These are phyloP conservation scores for Arthrobotrys megalospora DNA, from an alignment of 2,329 filamentous ascomycete genomes.

Conservation along the genomic window DNA sequence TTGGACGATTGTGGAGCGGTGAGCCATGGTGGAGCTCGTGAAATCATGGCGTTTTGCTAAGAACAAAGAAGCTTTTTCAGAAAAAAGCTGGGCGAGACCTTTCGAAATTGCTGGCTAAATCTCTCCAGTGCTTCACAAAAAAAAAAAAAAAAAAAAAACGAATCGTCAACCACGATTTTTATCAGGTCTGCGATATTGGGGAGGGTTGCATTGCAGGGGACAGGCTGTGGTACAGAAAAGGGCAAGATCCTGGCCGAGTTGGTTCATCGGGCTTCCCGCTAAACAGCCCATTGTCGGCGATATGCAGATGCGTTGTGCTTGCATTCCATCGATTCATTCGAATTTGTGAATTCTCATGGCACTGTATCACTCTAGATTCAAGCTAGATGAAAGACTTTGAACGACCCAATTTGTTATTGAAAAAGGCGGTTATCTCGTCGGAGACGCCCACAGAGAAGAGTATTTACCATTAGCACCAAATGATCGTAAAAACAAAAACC, in stretches of 20 bases:
- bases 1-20: too few relatives aligned
- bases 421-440: not conserved
- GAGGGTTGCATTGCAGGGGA: conserved; percentile 16
- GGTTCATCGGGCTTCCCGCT: not conserved
- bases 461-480: not conserved
- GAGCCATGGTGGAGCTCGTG: too few relatives aligned
- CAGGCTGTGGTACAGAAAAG: not conserved
- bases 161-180: too few relatives aligned
- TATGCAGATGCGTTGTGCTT: not conserved
- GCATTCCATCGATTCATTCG: not conserved
- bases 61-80: not conserved
- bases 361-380: too few relatives aligned
- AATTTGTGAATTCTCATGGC: too few relatives aligned
- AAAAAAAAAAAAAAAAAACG: too few relatives aligned
- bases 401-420: not conserved
- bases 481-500: not conserved
- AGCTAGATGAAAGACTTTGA: too few relatives aligned
- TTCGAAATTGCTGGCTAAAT: too few relatives aligned
- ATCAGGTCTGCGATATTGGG: not conserved
- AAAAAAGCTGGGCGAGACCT: not conserved
- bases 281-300: not conserved
- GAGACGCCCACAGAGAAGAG: not conserved
- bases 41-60: not conserved
- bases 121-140: too few relatives aligned
- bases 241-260: not conserved